Evolutionary conservation across 305 asterid genomes (phyloP), one percentile per base, ranked within the genome.

Genomic region (Fraxinus dipetala): DNA sequence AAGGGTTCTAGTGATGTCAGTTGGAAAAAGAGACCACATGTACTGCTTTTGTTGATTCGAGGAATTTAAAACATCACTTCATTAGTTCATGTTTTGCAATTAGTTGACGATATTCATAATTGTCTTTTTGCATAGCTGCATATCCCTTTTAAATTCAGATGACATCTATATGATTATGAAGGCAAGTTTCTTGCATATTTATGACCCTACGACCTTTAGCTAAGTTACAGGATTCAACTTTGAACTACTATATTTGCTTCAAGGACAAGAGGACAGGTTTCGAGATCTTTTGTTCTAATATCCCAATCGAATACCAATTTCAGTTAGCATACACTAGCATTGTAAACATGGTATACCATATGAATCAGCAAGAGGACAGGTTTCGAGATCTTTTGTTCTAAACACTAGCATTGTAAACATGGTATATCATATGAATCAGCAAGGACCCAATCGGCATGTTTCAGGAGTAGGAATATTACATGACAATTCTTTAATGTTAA

Each of bases 1-100:
- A 11, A 51, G 51, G 77, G 77, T 48, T 82, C 51, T 51, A 38
- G 28, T 28, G 28, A 79, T 59, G 73, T 48, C 72, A 32, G 72
- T 80, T 72, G 45, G 36, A 45, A 32, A 82, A 70, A 38, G 61
- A 61, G 48, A 35, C 6, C 24, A 24, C 18, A 35, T 10, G 76
- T 28, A 10, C 30, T 6, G 24, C 75, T 35, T 65, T 78, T 72
- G 72, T 51, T 61, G 45, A 20, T 78, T 77, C 45, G 0, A 63
- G 61, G 8, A 20, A 43, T 34, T 70, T 18, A 30, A 30, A 63
- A 54, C 65, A 4, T 76, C 34, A 20, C 9, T 28, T 69, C 31
- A 32, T 20, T 76, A 74, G 32, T 34, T 6, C 18, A 77, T 63
- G 45, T 56, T 81, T 72, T 56, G 61, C 43, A 38, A 56, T 38